phyloP scores from a whole-genome alignment of 805 yeast genomes.

The Peterozyma toletana region DNA sequence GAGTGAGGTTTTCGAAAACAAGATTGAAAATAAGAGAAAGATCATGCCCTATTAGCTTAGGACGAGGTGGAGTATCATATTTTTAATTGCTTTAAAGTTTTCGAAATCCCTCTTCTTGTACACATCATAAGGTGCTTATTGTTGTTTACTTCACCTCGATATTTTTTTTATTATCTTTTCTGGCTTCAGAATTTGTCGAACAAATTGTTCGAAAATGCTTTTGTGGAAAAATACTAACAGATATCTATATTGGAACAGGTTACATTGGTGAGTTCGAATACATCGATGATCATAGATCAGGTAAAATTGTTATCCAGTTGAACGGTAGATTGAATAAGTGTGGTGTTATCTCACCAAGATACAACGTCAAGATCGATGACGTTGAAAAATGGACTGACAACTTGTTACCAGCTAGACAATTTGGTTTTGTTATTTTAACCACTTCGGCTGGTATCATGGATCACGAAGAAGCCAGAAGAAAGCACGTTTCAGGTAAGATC shows the following conservation, averaged over 20 bases:
- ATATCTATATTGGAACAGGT: slow-evolving; percentile 22
- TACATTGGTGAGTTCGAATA: slow-evolving; percentile 98
- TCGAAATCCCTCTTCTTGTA: not conserved
- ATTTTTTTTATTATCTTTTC: slow-evolving; percentile 15
- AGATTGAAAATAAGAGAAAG: too few relatives aligned
- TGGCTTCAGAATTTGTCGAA: not conserved
- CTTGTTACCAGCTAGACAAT: slow-evolving; percentile 98
- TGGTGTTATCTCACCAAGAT: slow-evolving; percentile 98
- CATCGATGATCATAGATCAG: slow-evolving; percentile 99
- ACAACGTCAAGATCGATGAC: slow-evolving; percentile 92
- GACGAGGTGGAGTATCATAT: too few relatives aligned
- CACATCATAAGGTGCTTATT: slow-evolving; percentile 17
- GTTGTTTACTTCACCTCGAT: slow-evolving; percentile 70
- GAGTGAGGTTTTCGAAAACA: too few relatives aligned
- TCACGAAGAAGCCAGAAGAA: slow-evolving; percentile 99
- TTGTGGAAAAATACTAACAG: slow-evolving; percentile 29
- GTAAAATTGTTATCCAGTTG: slow-evolving; percentile 93
- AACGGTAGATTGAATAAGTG: slow-evolving; percentile 99
- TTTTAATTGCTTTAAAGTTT: too few relatives aligned
- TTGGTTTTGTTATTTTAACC: slow-evolving; percentile 96
- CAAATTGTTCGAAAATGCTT: not conserved
- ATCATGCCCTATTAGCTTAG: too few relatives aligned
- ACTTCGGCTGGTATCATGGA: slow-evolving; percentile 99
- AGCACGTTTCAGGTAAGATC: slow-evolving; percentile 99
- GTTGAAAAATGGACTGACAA: slow-evolving; percentile 98